phyloP scores from a whole-genome alignment of 148 eudicot genomes.

The Chenopodium berlandieri region DNA sequence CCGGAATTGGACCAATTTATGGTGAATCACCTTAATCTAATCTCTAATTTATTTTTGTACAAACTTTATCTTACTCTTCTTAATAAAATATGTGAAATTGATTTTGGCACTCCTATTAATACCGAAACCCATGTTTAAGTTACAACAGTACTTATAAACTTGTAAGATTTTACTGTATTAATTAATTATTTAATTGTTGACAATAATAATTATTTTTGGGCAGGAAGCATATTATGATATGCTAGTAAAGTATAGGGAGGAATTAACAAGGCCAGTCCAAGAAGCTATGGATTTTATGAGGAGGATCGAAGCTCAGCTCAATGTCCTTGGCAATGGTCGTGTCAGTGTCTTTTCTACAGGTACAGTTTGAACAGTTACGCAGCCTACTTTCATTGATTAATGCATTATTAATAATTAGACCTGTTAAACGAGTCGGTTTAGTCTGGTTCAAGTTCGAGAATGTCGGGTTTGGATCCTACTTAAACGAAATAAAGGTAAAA shows the following conservation, averaged over 20 bases:
- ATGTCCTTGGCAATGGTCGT: constrained; percentile 52
- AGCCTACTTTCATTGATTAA: background rate
- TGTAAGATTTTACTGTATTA: too few relatives aligned
- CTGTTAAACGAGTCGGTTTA: too few relatives aligned
- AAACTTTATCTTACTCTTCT: background rate
- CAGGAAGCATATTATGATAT: constrained; percentile 95
- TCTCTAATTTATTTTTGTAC: background rate
- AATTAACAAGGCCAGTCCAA: constrained; percentile 77
- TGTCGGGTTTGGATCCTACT: too few relatives aligned
- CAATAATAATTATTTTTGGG: background rate
- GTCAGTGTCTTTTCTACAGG: constrained; percentile 59
- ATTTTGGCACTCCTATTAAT: background rate
- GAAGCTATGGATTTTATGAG: constrained; percentile 98
- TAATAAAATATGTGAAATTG: background rate
- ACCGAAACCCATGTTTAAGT: too few relatives aligned
- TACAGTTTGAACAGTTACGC: constrained; percentile 18
- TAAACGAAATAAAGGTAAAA: background rate
- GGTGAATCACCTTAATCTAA: constrained; percentile 31
- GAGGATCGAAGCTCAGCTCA: constrained; percentile 74
- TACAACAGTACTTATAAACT: too few relatives aligned
- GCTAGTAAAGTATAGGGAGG: constrained; percentile 86
- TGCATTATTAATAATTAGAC: too few relatives aligned
- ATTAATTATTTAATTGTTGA: too few relatives aligned
- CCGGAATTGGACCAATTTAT: constrained; percentile 97
- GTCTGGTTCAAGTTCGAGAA: too few relatives aligned